Evolutionary conservation across 768 basidiomycete species (phyloP).

Genomic region (Boletus barrowsii): DNA sequence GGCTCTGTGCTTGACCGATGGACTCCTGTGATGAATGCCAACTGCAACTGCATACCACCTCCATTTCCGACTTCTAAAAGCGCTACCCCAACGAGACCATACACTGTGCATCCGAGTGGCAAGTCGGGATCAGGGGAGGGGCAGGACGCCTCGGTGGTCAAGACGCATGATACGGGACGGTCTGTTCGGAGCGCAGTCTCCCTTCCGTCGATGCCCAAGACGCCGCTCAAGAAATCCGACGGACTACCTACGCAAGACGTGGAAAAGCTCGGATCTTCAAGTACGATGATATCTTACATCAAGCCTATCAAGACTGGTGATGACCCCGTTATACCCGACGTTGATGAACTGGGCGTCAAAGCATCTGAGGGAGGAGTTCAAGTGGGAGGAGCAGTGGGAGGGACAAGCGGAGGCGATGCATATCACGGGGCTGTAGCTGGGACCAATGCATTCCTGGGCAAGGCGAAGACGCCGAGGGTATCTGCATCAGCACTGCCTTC

Average conservation of each 20-base stretch:
- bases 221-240: slow-evolving; percentile 25
- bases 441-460: slow-evolving; percentile 9
- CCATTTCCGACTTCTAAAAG: slow-evolving; percentile 38
- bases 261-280: slow-evolving; percentile 62
- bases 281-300: slow-evolving; percentile 70
- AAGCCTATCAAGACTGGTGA: slow-evolving; percentile 50
- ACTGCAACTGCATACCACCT: slow-evolving; percentile 31
- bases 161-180: slow-evolving; percentile 32
- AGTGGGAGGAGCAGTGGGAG: slow-evolving; percentile 7
- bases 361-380: slow-evolving; percentile 49
- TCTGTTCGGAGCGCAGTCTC: slow-evolving; percentile 43
- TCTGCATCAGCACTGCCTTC: slow-evolving; percentile 33
- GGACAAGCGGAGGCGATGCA: slow-evolving; percentile 1
- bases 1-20: slow-evolving; percentile 70
- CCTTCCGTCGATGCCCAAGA: slow-evolving; percentile 34
- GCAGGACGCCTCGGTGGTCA: slow-evolving; percentile 23
- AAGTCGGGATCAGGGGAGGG: slow-evolving; percentile 19
- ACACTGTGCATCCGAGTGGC: slow-evolving; percentile 34
- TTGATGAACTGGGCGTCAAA: slow-evolving; percentile 40
- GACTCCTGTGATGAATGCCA: slow-evolving; percentile 42
- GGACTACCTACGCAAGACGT: slow-evolving; percentile 21
- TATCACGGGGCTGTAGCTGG: slow-evolving; percentile 22
- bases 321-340: slow-evolving; percentile 30
- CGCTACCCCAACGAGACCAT: slow-evolving; percentile 38
- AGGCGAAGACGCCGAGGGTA: slow-evolving; percentile 22